Evolutionary conservation across 208 protist species (phyloP).

Genomic region (Acanthamoeba sp.): DNA sequence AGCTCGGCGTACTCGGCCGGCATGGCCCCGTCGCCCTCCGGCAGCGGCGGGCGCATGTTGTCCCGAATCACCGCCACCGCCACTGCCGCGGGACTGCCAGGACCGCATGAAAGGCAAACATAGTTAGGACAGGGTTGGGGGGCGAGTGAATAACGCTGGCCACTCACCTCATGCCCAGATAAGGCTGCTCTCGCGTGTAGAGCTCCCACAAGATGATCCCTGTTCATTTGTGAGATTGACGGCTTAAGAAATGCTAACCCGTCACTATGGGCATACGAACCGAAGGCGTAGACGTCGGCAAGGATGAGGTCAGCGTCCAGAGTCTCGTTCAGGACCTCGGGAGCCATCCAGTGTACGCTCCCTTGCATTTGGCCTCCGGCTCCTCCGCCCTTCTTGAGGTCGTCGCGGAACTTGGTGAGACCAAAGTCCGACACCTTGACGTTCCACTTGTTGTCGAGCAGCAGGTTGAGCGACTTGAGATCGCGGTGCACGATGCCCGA

Average conservation of each 20-base stretch:
- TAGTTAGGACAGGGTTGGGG: neutral
- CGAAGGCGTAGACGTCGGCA: conserved; percentile 53
- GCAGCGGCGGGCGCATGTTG: conserved; percentile 39
- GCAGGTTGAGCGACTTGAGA: conserved; percentile 66
- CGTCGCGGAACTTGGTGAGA: conserved; percentile 70
- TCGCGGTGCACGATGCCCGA: conserved; percentile 46
- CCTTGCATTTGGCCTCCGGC: neutral
- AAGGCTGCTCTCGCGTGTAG: conserved; percentile 36
- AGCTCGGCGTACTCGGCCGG: conserved; percentile 1
- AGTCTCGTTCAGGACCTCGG: conserved; percentile 33
- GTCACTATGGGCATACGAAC: neutral
- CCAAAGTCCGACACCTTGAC: conserved; percentile 69
- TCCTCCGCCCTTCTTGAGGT: conserved; percentile 31
- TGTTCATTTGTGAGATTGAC: neutral
- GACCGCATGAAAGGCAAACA: neutral
- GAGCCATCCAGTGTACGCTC: conserved; percentile 25
- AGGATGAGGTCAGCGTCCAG: neutral
- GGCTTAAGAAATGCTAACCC: neutral
- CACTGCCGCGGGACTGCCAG: neutral
- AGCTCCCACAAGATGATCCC: conserved; percentile 73
- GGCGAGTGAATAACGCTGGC: no score
- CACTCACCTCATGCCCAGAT: conserved; percentile 35
- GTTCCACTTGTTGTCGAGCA: conserved; percentile 60
- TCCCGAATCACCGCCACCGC: conserved; percentile 54
- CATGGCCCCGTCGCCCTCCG: neutral